These are phyloP conservation scores for Coemansia umbellata DNA, from an alignment of 192 early-diverging fungal genomes.

Conservation along the genomic window DNA sequence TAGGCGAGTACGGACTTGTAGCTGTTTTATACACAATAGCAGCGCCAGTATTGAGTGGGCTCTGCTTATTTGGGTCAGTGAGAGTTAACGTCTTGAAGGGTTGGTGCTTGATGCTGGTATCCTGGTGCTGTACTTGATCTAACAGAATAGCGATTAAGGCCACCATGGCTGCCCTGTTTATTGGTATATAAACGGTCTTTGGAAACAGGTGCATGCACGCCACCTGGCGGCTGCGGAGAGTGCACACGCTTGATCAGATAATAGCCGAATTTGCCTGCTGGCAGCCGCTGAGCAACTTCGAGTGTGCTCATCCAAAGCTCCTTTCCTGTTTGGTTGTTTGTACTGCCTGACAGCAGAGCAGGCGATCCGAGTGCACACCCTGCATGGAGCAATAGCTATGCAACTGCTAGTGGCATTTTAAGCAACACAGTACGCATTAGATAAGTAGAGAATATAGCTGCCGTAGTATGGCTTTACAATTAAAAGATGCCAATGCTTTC, in stretches of 20 bases:
- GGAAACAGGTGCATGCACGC: conserved; percentile 20
- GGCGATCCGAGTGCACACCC: neutral
- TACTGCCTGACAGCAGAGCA: neutral
- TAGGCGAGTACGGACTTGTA: conserved; percentile 23
- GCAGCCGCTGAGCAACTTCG: conserved; percentile 6
- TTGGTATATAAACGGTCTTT: conserved; percentile 18
- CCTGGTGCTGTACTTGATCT: conserved; percentile 8
- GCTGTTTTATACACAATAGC: conserved; percentile 5
- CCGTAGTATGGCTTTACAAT: no score
- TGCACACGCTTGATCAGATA: conserved; percentile 6
- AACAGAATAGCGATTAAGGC: conserved; percentile 7
- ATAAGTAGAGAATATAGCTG: no score
- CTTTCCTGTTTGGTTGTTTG: no score
- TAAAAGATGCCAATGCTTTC: no score
- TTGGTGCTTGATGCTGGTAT: conserved; percentile 12
- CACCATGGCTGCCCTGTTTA: conserved; percentile 19
- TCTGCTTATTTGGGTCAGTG: conserved; percentile 30
- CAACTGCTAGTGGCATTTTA: no score
- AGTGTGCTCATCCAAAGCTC: conserved; percentile 38
- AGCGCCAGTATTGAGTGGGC: conserved; percentile 20
- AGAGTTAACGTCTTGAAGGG: conserved; percentile 24
- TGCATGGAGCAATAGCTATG: neutral
- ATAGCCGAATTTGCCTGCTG: no score
- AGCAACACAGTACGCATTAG: no score
- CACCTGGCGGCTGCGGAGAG: conserved; percentile 39